phyloP scores from a whole-genome alignment of 2,329 filamentous ascomycete species.

The Hymenoscyphus occultus region DNA sequence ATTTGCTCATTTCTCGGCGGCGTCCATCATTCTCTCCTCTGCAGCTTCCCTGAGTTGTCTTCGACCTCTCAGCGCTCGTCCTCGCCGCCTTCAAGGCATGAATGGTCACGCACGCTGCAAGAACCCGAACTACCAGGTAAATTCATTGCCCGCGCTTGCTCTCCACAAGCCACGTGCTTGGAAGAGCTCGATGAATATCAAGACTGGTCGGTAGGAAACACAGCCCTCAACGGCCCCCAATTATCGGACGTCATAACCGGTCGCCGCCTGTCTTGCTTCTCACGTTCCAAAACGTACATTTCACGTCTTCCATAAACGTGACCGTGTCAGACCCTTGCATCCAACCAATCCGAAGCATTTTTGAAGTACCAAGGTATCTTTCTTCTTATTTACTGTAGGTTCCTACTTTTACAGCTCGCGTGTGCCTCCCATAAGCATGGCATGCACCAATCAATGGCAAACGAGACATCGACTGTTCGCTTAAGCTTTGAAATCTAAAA shows the following conservation, averaged over 20 bases:
- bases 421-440: background rate
- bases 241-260: background rate
- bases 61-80: constrained; percentile 1
- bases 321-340: background rate
- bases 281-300: background rate
- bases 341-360: background rate
- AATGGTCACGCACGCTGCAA: constrained; percentile 15
- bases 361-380: background rate
- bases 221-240: constrained; percentile 1
- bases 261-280: background rate
- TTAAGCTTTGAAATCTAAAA: background rate
- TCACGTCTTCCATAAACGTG: background rate
- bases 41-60: background rate
- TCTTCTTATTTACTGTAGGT: too few relatives aligned
- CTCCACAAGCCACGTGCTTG: constrained; percentile 12
- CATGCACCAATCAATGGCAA: background rate
- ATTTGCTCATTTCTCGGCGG: constrained; percentile 4
- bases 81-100: constrained; percentile 7
- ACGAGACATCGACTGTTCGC: background rate
- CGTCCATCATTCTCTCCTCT: background rate
- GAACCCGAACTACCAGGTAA: constrained; percentile 11
- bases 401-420: too few relatives aligned
- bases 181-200: background rate
- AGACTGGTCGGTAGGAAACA: background rate
- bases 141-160: constrained; percentile 2